These are phyloP conservation scores for Edaphochlamys debaryana DNA, from an alignment of 139 green algal species.

Conservation along the genomic window DNA sequence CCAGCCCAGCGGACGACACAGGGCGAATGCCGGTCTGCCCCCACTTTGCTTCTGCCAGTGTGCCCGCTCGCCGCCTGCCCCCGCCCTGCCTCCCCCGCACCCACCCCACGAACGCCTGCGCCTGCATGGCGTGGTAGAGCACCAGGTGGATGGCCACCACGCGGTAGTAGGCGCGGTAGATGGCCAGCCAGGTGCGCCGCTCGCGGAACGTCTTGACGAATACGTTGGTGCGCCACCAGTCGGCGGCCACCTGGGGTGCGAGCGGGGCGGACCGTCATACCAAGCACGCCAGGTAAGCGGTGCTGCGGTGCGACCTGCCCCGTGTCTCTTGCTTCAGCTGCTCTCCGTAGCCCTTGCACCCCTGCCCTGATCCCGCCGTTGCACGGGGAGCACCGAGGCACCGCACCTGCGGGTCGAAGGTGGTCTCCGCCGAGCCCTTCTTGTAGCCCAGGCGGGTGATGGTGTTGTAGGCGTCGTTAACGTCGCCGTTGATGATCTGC, in stretches of 20 bases:
- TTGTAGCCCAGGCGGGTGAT: constrained; percentile 57
- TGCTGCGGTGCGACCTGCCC: too few relatives aligned
- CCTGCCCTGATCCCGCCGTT: too few relatives aligned
- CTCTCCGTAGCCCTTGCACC: too few relatives aligned
- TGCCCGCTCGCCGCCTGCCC: too few relatives aligned
- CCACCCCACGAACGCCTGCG: constrained; percentile 35
- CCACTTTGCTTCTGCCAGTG: too few relatives aligned
- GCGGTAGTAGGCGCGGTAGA: constrained; percentile 65
- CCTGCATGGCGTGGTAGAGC: constrained; percentile 58
- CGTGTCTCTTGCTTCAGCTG: too few relatives aligned
- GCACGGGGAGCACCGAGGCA: too few relatives aligned
- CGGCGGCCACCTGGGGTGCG: constrained; percentile 49
- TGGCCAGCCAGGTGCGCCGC: constrained; percentile 53
- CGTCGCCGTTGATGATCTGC: constrained; percentile 45
- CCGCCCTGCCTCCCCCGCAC: constrained; percentile 27
- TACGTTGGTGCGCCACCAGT: constrained; percentile 58
- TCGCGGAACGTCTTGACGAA: constrained; percentile 72
- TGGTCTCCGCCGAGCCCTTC: constrained; percentile 17
- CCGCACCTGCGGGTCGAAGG: constrained; percentile 50
- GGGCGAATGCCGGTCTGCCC: too few relatives aligned
- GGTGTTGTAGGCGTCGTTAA: constrained; percentile 51
- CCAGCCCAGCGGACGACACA: too few relatives aligned
- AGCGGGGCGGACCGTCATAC: too few relatives aligned
- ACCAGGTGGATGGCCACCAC: constrained; percentile 56
- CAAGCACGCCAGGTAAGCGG: too few relatives aligned